phyloP scores from a whole-genome alignment of 2,329 filamentous ascomycete genomes.

The Myriosclerotinia duriaeana region DNA sequence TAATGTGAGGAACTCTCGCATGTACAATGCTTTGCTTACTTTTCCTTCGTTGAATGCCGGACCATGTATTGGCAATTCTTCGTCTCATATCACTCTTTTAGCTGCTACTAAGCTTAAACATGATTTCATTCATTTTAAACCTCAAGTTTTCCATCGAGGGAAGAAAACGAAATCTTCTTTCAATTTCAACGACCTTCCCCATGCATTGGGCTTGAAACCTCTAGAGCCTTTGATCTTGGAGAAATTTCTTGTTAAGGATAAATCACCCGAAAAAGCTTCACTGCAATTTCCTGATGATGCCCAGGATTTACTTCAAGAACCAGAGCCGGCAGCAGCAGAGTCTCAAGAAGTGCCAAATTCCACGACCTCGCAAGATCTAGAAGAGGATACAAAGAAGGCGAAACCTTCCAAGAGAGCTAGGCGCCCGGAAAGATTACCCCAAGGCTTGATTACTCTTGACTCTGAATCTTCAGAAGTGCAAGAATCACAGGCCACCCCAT shows the following conservation, averaged over 20 bases:
- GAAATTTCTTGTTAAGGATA: neutral
- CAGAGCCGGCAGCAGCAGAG: neutral
- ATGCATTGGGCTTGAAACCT: neutral
- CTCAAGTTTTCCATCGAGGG: slow-evolving; percentile 42
- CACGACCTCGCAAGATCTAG: neutral
- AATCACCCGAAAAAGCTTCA: neutral
- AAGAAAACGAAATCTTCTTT: slow-evolving; percentile 57
- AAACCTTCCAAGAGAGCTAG: neutral
- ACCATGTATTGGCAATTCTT: neutral
- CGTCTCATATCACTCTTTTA: neutral
- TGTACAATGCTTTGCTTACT: neutral
- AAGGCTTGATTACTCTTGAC: slow-evolving; percentile 20
- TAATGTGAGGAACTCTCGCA: slow-evolving; percentile 10
- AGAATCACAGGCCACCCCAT: slow-evolving; percentile 3
- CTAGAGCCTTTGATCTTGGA: slow-evolving; percentile 41
- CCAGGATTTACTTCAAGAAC: neutral
- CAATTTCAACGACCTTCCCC: slow-evolving; percentile 56
- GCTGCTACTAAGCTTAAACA: neutral
- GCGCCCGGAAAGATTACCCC: slow-evolving; percentile 8
- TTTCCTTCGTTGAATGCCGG: neutral
- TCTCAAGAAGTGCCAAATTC: neutral
- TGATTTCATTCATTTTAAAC: neutral
- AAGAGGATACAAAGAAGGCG: neutral
- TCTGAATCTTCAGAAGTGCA: neutral
- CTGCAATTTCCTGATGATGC: slow-evolving; percentile 6